A percentile compares a stretch with the other conserved stretches of the same genome.
Evolutionary conservation across 495 filamentous ascomycete genomes (phyloP).

Genomic region (Hypoxylon crocopeplum): DNA sequence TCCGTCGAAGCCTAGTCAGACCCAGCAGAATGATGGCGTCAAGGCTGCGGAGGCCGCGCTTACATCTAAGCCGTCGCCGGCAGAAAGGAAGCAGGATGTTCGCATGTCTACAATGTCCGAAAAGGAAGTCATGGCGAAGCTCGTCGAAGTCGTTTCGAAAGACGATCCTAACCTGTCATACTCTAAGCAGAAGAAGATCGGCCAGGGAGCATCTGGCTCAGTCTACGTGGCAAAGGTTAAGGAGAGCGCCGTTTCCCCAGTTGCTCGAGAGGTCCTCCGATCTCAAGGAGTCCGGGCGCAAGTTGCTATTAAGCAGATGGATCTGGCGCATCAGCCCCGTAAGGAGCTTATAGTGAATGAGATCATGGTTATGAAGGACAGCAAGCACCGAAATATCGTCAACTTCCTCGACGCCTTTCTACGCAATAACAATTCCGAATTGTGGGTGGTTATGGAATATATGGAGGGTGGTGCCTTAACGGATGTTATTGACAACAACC

Average conservation of each 20-base stretch:
- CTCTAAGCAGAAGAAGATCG: conserved; percentile 99
- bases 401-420: conserved; percentile 98
- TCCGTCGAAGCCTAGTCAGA: conserved; percentile 72
- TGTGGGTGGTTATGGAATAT: conserved; percentile 99
- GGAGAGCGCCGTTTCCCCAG: conserved; percentile 69
- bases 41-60: conserved; percentile 84
- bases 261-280: conserved; percentile 70
- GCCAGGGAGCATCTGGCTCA: conserved; percentile 95
- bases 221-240: conserved; percentile 97
- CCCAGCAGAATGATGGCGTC: conserved; percentile 64
- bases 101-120: conserved; percentile 98
- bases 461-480: conserved; percentile 99
- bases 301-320: conserved; percentile 99
- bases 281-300: conserved; percentile 75
- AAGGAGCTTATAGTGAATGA: conserved; percentile 99
- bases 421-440: conserved; percentile 86
- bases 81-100: conserved; percentile 79
- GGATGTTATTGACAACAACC: conserved; percentile 98
- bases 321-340: conserved; percentile 92
- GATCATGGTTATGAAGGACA: conserved; percentile 99
- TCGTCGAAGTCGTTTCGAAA: conserved; percentile 90
- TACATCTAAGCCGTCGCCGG: conserved; percentile 70
- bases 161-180: conserved; percentile 91
- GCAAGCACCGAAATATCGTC: conserved; percentile 96
- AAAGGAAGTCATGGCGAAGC: conserved; percentile 92